Evolutionary conservation across 2,329 filamentous ascomycete species (phyloP), one percentile per base, ranked within the genome.

Genomic region (Albifimbria verrucaria): DNA sequence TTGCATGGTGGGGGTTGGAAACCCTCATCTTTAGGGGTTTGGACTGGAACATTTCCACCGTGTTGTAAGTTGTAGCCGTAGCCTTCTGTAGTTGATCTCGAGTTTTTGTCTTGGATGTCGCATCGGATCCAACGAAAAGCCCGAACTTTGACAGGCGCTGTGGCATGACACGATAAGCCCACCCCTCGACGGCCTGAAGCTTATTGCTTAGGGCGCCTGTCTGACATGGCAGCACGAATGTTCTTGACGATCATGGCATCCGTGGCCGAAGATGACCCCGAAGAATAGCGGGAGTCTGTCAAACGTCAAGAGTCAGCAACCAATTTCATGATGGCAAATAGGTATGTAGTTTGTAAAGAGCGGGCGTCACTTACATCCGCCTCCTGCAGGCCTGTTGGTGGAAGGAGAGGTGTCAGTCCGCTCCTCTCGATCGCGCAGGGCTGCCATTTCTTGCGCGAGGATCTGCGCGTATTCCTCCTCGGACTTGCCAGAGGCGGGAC

Each of bases 201-300:
- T n/a, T n/a, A n/a, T n/a, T n/a, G n/a, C n/a, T n/a, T n/a, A n/a
- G n/a, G n/a, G n/a, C n/a, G n/a, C n/a, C n/a, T 59, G 5, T 59
- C 57, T 10, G 59, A 55, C 60, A 69, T 66, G 25, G 66, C 67
- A 4, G 62, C 50, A 5, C 64, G 63, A 24, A 69, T 63, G 9
- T 68, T 69, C 39, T 58, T 63, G 28, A 63, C 62, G 50, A 71
- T 66, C 59, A 64, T 61, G 12, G 64, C 61, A 50, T 70, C 69
- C 4, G 62, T 68, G 3, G 59, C 55, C 2, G 58, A 56, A 7
- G n/a, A 26, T 11, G n/a, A 18, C n/a, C 15, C 10, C 12, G n/a
- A 24, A 7, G 24, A 17, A 20, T 23, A 47, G n/a, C 48, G 12
- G 7, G 50, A 26, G 11, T 24, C 25, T 43, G 21, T 17, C 18